A percentile compares a stretch with the other conserved stretches of the same genome.
Conservation (phyloP, 148 eudicot genomes). For the Rhododendron henanense region DNA sequence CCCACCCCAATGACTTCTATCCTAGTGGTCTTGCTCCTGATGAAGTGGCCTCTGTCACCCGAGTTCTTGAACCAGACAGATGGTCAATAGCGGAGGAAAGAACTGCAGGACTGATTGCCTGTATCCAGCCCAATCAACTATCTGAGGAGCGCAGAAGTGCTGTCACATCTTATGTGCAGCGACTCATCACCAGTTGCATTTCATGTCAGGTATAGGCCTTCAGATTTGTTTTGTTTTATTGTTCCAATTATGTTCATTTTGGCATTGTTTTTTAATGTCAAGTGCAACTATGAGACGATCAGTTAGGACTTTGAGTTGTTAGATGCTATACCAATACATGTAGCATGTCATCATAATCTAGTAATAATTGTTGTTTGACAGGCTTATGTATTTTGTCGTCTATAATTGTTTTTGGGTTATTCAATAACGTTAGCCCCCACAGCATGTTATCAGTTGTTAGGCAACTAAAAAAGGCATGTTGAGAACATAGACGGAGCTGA, state of each 20-base stretch:
- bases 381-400: background rate
- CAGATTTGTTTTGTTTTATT: background rate
- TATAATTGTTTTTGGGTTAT: background rate
- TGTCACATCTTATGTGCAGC: constrained; percentile 62
- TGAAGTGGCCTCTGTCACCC: constrained; percentile 34
- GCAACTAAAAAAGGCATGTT: background rate
- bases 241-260: background rate
- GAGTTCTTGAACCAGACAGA: constrained; percentile 47
- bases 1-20: constrained; percentile 28
- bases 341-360: background rate
- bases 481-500: background rate
- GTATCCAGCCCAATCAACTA: constrained; percentile 61
- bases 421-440: background rate
- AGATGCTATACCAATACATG: background rate
- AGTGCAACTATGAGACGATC: background rate
- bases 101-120: constrained; percentile 58
- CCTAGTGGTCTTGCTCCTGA: constrained; percentile 61
- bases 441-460: background rate
- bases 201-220: constrained; percentile 57
- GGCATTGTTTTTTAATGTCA: background rate
- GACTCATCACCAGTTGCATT: constrained; percentile 55
- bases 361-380: background rate
- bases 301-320: background rate
- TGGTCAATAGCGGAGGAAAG: constrained; percentile 65
- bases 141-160: constrained; percentile 70